phyloP scores from a whole-genome alignment of 1,284 basidiomycete species.

The Phlebopus sp. region DNA sequence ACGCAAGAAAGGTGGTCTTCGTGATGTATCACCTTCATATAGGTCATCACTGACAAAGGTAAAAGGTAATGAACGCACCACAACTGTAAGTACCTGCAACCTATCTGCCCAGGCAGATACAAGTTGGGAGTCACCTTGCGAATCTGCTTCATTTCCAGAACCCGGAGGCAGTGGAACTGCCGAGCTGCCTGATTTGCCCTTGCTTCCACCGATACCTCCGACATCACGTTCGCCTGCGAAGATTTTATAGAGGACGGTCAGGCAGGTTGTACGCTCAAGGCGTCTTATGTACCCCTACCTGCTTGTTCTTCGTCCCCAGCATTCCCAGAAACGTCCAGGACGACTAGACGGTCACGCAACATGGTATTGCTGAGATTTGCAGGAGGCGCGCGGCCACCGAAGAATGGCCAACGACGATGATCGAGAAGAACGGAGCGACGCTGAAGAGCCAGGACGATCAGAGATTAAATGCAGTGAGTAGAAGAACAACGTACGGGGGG shows the following conservation, averaged over 20 bases:
- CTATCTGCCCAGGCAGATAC: slow-evolving; percentile 24
- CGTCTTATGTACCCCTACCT: slow-evolving; percentile 2
- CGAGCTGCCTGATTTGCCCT: slow-evolving; percentile 3
- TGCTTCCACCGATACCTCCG: slow-evolving; percentile 3
- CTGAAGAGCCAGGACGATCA: neutral
- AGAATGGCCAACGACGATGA: neutral
- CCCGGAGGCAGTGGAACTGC: neutral
- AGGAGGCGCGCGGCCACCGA: slow-evolving; percentile 1
- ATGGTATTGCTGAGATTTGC: neutral
- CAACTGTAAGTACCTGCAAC: slow-evolving; percentile 28
- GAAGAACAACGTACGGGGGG: slow-evolving; percentile 12
- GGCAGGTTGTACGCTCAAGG: slow-evolving; percentile 15
- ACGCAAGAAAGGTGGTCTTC: slow-evolving; percentile 29
- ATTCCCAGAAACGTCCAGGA: slow-evolving; percentile 3
- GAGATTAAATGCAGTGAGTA: neutral
- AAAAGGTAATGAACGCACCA: slow-evolving; percentile 19
- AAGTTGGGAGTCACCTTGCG: slow-evolving; percentile 16
- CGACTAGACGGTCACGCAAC: neutral
- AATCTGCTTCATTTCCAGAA: slow-evolving; percentile 9
- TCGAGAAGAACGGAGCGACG: neutral
- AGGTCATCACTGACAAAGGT: neutral
- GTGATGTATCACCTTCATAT: slow-evolving; percentile 1
- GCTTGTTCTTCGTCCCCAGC: slow-evolving; percentile 1
- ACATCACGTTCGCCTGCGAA: slow-evolving; percentile 6
- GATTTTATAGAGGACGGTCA: slow-evolving; percentile 3